Conservation (phyloP, 2,329 filamentous ascomycete species). For the Raffaelea arxii region DNA sequence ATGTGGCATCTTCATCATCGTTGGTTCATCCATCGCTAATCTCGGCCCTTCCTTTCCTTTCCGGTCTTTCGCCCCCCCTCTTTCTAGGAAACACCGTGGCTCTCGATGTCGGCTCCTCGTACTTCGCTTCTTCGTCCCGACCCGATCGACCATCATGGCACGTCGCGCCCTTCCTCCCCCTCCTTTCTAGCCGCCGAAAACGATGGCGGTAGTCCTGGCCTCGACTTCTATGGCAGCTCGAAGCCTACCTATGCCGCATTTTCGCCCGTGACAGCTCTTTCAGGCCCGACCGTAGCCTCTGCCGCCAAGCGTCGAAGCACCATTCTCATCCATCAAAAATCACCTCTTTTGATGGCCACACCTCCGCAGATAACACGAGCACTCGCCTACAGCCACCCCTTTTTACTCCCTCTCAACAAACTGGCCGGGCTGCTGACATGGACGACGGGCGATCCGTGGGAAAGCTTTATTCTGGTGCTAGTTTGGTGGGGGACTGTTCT, state of each 20-base stretch:
- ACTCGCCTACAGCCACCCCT: constrained; percentile 91
- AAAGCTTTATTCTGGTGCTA: constrained; percentile 84
- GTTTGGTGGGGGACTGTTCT: constrained; percentile 78
- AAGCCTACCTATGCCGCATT: constrained; percentile 80
- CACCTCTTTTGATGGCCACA: constrained; percentile 81
- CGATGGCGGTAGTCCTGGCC: constrained; percentile 17
- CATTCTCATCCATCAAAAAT: constrained; percentile 95
- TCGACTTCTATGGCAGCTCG: constrained; percentile 24
- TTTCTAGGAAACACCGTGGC: constrained; percentile 37
- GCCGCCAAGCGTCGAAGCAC: constrained; percentile 73
- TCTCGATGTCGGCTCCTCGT: constrained; percentile 41
- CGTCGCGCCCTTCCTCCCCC: constrained; percentile 13
- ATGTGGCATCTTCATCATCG: no score
- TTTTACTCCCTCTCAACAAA: constrained; percentile 80
- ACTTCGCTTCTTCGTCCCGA: constrained; percentile 19
- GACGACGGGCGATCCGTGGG: constrained; percentile 91
- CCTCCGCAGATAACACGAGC: constrained; percentile 91
- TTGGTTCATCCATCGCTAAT: no score
- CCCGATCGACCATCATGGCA: constrained; percentile 18
- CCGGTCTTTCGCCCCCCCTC: neutral
- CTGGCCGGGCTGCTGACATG: constrained; percentile 80
- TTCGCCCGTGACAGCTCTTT: constrained; percentile 70
- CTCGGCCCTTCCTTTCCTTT: neutral
- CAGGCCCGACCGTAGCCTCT: constrained; percentile 40
- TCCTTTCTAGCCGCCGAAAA: no score